Evolutionary conservation across 257 asterid genomes (phyloP), one percentile per base, ranked within the genome.

Genomic region (Solanum commersonii): DNA sequence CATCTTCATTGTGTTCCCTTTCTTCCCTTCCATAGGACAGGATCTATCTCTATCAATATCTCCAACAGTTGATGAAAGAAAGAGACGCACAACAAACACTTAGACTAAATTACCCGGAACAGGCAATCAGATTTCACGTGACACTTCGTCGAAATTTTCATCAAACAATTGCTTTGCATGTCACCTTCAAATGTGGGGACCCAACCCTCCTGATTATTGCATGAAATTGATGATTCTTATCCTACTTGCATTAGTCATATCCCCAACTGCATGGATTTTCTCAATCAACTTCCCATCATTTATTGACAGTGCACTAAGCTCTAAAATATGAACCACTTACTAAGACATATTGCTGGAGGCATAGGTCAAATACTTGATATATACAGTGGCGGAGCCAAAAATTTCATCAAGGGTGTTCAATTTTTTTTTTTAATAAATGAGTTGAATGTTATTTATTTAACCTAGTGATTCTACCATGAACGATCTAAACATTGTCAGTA

Each of bases 21-120:
- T 85, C 94, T 91, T 90, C 94, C 94, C 94, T 86, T 90, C 93
- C 81, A 82, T 89, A 90, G 89, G 96, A 91, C 91, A 92, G 83
- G 91, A 93, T 91, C 87, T 89, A 90, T 91, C 89, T 89, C 87
- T 91, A 65, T 77, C 77, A 86, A 63, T 76, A 91, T 89, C 92
- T 94, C 89, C 92, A 89, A 92, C 88, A 90, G 88, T 65, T 79
- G 60, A 72, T 37, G 37, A 83, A 67, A 27, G 85, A 86, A 71
- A 56, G 74, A 83, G 84, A 73, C 85, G 13, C 42, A 29, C 42
- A 49, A 81, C 85, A 81, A 81, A 49, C 70, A 81, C 68, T 81
- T 10, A 85, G 91, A 73, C 83, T 74, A 85, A 74, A 76, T 79
- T 88, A 90, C 89, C 82, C 85, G 67, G 76, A 87, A 87, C 59